phyloP scores from a whole-genome alignment of 2,329 filamentous ascomycete genomes.

The Bipolaris cookei region DNA sequence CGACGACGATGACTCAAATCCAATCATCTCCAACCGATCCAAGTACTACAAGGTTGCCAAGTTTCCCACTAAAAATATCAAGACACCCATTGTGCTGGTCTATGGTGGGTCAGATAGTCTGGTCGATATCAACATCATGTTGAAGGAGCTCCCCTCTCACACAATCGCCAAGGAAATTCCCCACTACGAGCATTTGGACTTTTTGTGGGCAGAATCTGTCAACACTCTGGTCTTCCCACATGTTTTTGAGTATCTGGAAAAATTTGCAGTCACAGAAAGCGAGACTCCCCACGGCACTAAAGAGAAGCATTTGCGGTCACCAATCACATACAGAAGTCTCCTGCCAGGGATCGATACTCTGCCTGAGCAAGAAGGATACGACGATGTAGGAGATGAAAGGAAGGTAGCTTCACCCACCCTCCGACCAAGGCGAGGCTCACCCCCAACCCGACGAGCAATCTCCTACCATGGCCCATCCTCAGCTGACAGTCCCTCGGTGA shows the following conservation, averaged over 20 bases:
- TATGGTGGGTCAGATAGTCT: constrained; percentile 94
- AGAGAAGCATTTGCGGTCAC: constrained; percentile 36
- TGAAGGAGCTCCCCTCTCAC: constrained; percentile 81
- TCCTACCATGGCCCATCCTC: constrained; percentile 15
- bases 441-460: constrained; percentile 21
- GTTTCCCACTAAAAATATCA: constrained; percentile 96
- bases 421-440: constrained; percentile 31
- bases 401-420: constrained; percentile 29
- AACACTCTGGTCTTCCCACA: constrained; percentile 85
- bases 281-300: constrained; percentile 18
- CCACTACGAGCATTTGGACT: constrained; percentile 96
- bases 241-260: constrained; percentile 86
- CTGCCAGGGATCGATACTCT: constrained; percentile 33
- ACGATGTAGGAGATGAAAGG: constrained; percentile 38
- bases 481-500: constrained; percentile 5
- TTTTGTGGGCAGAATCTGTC: constrained; percentile 90
- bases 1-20: constrained; percentile 88
- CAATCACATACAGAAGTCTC: constrained; percentile 36
- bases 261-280: constrained; percentile 54
- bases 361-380: constrained; percentile 31
- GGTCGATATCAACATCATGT: constrained; percentile 92
- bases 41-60: constrained; percentile 96
- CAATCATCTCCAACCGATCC: constrained; percentile 70
- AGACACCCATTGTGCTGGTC: constrained; percentile 89
- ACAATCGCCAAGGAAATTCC: constrained; percentile 86